Evolutionary conservation across 352 stramenopile genomes (phyloP).

Genomic region (Phytophthora niederhauseri): DNA sequence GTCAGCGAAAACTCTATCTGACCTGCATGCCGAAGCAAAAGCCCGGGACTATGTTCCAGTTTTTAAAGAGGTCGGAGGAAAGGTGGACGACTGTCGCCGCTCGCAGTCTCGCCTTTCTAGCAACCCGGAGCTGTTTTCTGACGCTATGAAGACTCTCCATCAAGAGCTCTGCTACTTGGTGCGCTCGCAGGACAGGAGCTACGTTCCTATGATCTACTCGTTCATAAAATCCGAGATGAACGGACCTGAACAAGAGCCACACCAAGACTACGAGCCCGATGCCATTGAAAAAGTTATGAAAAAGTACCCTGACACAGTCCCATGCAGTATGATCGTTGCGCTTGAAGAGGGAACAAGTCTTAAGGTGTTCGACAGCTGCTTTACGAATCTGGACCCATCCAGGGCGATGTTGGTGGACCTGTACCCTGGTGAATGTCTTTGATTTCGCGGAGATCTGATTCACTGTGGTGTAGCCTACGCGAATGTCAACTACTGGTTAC

Average conservation of each 20-base stretch:
- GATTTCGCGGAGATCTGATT: conserved; percentile 7
- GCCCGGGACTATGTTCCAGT: background rate
- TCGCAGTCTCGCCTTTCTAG: background rate
- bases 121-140: background rate
- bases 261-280: background rate
- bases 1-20: background rate
- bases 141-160: background rate
- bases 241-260: background rate
- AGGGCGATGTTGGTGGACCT: background rate
- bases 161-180: background rate
- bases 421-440: background rate
- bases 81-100: background rate
- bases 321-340: background rate
- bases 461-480: conserved; percentile 4
- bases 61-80: background rate
- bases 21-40: background rate
- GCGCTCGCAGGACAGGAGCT: background rate
- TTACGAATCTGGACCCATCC: background rate
- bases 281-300: background rate
- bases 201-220: background rate
- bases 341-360: background rate
- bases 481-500: background rate
- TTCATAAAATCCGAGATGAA: background rate
- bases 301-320: background rate
- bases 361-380: background rate